phyloP scores from a whole-genome alignment of 2,329 filamentous ascomycete species.

The Pseudogymnoascus destructans region DNA sequence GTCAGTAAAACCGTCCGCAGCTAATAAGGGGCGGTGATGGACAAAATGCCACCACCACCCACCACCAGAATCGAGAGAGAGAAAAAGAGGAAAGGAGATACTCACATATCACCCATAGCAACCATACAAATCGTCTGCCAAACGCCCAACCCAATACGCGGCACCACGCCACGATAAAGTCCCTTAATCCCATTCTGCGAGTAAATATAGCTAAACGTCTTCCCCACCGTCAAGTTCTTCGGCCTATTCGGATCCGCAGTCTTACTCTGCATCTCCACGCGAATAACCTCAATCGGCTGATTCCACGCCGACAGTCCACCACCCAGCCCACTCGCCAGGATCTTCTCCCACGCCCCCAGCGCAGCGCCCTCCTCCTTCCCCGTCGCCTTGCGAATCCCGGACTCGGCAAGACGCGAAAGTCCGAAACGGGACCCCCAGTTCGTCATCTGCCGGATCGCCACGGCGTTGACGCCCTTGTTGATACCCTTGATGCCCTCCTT shows the following conservation, averaged over 20 bases:
- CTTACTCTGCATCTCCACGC: conserved; percentile 99
- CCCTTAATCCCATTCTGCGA: conserved; percentile 74
- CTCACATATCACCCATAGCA: conserved; percentile 92
- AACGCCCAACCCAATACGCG: conserved; percentile 85
- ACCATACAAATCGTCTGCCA: conserved; percentile 99
- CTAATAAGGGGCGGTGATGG: not conserved
- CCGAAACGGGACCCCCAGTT: conserved; percentile 98
- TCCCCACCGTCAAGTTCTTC: conserved; percentile 97
- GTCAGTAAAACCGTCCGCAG: conserved; percentile 12
- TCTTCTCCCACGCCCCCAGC: conserved; percentile 72
- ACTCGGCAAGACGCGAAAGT: conserved; percentile 80
- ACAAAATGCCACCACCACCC: not conserved
- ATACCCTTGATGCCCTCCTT: conserved; percentile 88
- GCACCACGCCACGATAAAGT: conserved; percentile 88
- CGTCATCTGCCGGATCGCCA: conserved; percentile 96
- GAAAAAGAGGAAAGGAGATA: conserved; percentile 23
- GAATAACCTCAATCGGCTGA: conserved; percentile 98
- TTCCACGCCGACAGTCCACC: conserved; percentile 97
- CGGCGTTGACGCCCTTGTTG: conserved; percentile 97
- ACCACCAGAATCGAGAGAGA: not conserved
- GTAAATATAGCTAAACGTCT: conserved; percentile 81
- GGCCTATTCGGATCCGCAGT: conserved; percentile 93
- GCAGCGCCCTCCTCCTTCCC: conserved; percentile 70
- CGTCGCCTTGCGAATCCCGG: conserved; percentile 65
- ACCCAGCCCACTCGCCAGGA: conserved; percentile 72